Conservation (phyloP, 2,329 filamentous ascomycete genomes). For the Exophiala spinifera region DNA sequence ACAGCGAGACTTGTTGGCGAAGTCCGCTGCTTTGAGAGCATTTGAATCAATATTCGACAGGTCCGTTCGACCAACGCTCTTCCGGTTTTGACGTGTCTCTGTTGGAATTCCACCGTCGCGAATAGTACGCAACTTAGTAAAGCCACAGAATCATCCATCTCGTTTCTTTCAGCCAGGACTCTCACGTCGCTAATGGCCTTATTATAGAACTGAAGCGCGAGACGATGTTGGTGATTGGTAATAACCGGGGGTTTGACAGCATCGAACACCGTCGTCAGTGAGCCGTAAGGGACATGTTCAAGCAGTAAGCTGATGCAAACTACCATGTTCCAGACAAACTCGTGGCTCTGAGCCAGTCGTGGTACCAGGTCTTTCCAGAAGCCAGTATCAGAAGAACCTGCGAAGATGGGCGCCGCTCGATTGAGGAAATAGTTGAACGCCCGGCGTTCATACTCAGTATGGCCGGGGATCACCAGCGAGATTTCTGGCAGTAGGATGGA, state of each 20-base stretch:
- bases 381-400: conserved; percentile 13
- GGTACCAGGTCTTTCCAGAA: conserved; percentile 23
- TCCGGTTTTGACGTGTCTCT: conserved; percentile 17
- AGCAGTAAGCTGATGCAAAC: conserved; percentile 17
- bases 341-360: conserved; percentile 14
- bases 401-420: conserved; percentile 15
- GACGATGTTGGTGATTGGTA: conserved; percentile 15
- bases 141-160: conserved; percentile 18
- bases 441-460: conserved; percentile 17
- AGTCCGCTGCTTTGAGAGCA: not conserved
- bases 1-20: conserved; percentile 1
- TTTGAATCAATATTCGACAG: conserved; percentile 16
- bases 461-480: conserved; percentile 8
- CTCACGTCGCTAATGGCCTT: conserved; percentile 17
- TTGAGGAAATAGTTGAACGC: conserved; percentile 21
- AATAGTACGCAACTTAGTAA: conserved; percentile 23
- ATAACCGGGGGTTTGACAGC: not conserved
- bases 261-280: conserved; percentile 3
- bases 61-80: conserved; percentile 13
- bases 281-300: conserved; percentile 17
- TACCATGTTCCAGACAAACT: conserved; percentile 22
- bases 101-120: conserved; percentile 22
- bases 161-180: conserved; percentile 5
- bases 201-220: conserved; percentile 20
- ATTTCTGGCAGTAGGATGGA: conserved; percentile 19